phyloP scores from a whole-genome alignment of 2,329 filamentous ascomycete species.

The Cucurbitaria berberidis region DNA sequence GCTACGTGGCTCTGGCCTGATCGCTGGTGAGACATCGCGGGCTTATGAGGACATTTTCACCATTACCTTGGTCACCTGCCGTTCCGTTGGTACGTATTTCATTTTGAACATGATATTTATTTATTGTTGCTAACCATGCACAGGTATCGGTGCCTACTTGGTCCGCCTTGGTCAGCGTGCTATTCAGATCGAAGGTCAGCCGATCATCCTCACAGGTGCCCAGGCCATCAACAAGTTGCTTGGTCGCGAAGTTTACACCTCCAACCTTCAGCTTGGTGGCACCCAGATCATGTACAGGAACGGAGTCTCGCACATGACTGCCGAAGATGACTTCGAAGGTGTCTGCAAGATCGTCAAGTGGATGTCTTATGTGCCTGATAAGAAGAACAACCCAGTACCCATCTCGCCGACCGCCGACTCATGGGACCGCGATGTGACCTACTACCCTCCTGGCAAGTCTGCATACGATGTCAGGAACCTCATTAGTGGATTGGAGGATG shows the following conservation, averaged over 20 bases:
- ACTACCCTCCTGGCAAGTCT: slow-evolving; percentile 79
- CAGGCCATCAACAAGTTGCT: slow-evolving; percentile 97
- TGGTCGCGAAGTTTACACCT: slow-evolving; percentile 97
- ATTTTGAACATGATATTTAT: neutral
- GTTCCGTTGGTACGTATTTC: slow-evolving; percentile 77
- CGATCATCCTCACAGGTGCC: slow-evolving; percentile 97
- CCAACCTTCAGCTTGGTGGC: slow-evolving; percentile 97
- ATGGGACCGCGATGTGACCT: slow-evolving; percentile 93
- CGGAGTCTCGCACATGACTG: slow-evolving; percentile 98
- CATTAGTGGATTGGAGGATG: slow-evolving; percentile 85
- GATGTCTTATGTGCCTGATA: slow-evolving; percentile 96
- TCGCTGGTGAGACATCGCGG: slow-evolving; percentile 94
- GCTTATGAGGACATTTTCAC: slow-evolving; percentile 99
- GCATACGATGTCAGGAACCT: slow-evolving; percentile 93
- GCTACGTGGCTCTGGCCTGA: slow-evolving; percentile 93
- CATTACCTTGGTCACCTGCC: slow-evolving; percentile 94
- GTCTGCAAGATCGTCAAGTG: slow-evolving; percentile 97
- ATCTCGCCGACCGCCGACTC: slow-evolving; percentile 82
- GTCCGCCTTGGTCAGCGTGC: slow-evolving; percentile 98
- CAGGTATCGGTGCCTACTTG: slow-evolving; percentile 95
- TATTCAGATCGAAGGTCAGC: slow-evolving; percentile 98
- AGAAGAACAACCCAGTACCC: slow-evolving; percentile 91
- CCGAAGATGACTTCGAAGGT: slow-evolving; percentile 96
- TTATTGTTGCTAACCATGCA: slow-evolving; percentile 41
- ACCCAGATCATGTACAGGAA: slow-evolving; percentile 99